Conservation (phyloP, 2,329 filamentous ascomycete species). For the Sclerotinia borealis region DNA sequence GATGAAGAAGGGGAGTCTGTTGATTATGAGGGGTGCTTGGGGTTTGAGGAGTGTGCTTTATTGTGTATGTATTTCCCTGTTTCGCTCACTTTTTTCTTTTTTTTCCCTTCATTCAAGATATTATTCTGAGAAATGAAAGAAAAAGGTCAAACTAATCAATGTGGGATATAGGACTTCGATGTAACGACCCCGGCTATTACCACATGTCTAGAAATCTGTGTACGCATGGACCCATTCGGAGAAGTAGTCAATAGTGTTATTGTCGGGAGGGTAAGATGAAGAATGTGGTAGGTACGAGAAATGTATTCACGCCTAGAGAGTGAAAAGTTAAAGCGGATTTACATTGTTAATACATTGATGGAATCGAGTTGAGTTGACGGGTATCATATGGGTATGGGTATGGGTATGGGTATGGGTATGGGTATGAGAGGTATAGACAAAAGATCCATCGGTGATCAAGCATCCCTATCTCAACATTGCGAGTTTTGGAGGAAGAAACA, state of each 20-base stretch:
- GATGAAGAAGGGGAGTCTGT: conserved; percentile 38
- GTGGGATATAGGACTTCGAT: conserved; percentile 34
- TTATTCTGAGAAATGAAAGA: neutral
- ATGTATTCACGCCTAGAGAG: no score
- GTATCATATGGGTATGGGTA: no score
- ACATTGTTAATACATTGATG: neutral
- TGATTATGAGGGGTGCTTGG: conserved; percentile 42
- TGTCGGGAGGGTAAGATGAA: conserved; percentile 31
- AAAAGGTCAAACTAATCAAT: neutral
- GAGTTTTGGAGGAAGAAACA: neutral
- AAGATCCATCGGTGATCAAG: neutral
- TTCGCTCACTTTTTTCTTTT: neutral
- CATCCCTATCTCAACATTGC: neutral
- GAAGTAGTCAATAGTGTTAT: conserved; percentile 46
- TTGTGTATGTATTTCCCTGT: conserved; percentile 41
- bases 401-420: neutral
- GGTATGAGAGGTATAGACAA: neutral
- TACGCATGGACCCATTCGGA: conserved; percentile 43
- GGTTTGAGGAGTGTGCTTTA: conserved; percentile 42
- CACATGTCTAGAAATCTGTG: conserved; percentile 35
- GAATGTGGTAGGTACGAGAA: no score
- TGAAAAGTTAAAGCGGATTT: no score
- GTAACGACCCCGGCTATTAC: conserved; percentile 33
- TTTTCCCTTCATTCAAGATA: neutral
- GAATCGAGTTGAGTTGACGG: no score